Percentiles rank a stretch among this genome's conserved stretches.
phyloP scores from a whole-genome alignment of 768 basidiomycete genomes.

The Crassisporium funariophilum region DNA sequence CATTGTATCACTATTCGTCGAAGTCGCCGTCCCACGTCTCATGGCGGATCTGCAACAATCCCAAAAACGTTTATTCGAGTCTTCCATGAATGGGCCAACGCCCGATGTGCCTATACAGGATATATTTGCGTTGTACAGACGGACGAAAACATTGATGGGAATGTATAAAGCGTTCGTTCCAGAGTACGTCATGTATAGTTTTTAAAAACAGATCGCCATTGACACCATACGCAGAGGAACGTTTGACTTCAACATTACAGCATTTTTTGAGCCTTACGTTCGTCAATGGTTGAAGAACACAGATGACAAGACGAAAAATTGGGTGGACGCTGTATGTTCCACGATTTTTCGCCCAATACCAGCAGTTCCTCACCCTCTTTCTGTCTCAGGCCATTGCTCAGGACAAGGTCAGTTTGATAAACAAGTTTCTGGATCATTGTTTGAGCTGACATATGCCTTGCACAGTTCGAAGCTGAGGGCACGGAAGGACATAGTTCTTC shows the following conservation, averaged over 20 bases:
- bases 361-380: constrained; percentile 18
- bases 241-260: constrained; percentile 67
- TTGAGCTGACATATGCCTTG: not conserved
- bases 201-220: too few species aligned
- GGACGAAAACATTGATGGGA: constrained; percentile 70
- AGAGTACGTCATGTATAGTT: constrained; percentile 64
- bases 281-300: constrained; percentile 88
- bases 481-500: constrained; percentile 91
- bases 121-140: constrained; percentile 83
- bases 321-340: constrained; percentile 86
- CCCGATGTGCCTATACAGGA: constrained; percentile 90
- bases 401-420: constrained; percentile 61
- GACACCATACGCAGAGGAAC: constrained; percentile 58
- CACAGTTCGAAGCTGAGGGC: constrained; percentile 77
- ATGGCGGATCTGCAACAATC: constrained; percentile 67
- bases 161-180: constrained; percentile 85
- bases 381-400: constrained; percentile 68
- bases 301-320: constrained; percentile 86
- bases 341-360: constrained; percentile 77
- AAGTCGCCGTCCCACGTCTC: constrained; percentile 64
- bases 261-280: constrained; percentile 88
- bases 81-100: constrained; percentile 84
- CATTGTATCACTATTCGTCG: constrained; percentile 74
- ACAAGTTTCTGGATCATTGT: constrained; percentile 1
- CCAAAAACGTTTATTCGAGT: constrained; percentile 75